phyloP scores from a whole-genome alignment of 371 early-diverging fungal genomes.

The Apophysomyces ossiformis region DNA sequence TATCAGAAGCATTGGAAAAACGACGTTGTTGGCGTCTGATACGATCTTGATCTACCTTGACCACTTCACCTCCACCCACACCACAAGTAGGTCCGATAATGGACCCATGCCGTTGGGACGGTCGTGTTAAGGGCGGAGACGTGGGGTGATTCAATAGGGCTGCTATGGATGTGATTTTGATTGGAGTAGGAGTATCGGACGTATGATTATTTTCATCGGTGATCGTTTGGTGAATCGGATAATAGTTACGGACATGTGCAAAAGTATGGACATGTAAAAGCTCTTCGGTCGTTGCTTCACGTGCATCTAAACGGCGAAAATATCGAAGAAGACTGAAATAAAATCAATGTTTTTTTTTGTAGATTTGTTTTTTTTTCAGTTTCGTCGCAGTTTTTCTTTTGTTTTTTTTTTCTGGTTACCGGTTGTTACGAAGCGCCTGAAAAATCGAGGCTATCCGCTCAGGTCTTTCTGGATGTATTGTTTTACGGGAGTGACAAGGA shows the following conservation, averaged over 20 bases:
- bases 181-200: conserved; percentile 16
- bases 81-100: conserved; percentile 29
- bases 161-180: conserved; percentile 36
- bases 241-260: conserved; percentile 61
- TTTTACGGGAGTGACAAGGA: conserved; percentile 61
- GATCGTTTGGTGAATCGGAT: conserved; percentile 24
- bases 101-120: conserved; percentile 18
- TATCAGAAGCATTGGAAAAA: conserved; percentile 41
- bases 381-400: background rate
- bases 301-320: conserved; percentile 54
- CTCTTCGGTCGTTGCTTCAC: conserved; percentile 58
- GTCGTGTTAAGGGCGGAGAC: conserved; percentile 14
- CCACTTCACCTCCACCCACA: conserved; percentile 44
- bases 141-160: conserved; percentile 31
- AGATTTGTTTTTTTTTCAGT: conserved; percentile 1
- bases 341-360: background rate
- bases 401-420: conserved; percentile 28
- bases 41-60: conserved; percentile 31
- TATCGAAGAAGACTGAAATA: conserved; percentile 50
- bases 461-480: conserved; percentile 68
- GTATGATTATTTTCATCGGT: conserved; percentile 14
- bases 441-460: conserved; percentile 55
- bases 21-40: conserved; percentile 37
- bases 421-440: conserved; percentile 41
- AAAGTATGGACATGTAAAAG: conserved; percentile 56